Conservation (phyloP, 345 rosid species). For the Eucalyptus coolabah region DNA sequence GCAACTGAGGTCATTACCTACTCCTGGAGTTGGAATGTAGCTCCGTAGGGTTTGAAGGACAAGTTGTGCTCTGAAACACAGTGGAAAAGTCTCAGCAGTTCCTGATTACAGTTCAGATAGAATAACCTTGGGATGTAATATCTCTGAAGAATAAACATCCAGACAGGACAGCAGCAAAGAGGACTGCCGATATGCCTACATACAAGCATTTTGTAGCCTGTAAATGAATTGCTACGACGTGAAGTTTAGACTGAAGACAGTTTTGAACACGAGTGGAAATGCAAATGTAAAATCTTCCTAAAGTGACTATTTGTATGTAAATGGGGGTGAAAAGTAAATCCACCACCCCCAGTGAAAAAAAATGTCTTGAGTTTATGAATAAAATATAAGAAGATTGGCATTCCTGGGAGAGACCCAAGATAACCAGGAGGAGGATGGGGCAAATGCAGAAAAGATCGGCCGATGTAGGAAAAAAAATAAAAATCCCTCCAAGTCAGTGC, state of each 20-base stretch:
- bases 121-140: not conserved
- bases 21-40: not conserved
- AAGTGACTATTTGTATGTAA: not conserved
- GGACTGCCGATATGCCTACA: not conserved
- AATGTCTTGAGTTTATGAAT: not conserved
- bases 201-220: not conserved
- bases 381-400: not conserved
- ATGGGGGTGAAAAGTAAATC: not conserved
- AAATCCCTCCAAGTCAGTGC: not conserved
- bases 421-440: not conserved
- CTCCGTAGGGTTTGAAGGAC: not conserved
- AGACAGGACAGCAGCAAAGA: not conserved
- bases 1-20: not conserved
- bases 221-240: not conserved
- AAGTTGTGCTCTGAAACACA: not conserved
- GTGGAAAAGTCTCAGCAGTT: not conserved
- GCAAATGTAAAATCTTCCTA: not conserved
- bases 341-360: not conserved
- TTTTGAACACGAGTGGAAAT: not conserved
- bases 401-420: not conserved
- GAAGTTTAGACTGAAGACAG: not conserved
- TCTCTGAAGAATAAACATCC: not conserved
- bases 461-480: not conserved
- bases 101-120: not conserved
- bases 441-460: not conserved